Evolutionary conservation across 2,329 filamentous ascomycete species (phyloP), one percentile per base, ranked within the genome.

Genomic region (Fonsecaea erecta): DNA sequence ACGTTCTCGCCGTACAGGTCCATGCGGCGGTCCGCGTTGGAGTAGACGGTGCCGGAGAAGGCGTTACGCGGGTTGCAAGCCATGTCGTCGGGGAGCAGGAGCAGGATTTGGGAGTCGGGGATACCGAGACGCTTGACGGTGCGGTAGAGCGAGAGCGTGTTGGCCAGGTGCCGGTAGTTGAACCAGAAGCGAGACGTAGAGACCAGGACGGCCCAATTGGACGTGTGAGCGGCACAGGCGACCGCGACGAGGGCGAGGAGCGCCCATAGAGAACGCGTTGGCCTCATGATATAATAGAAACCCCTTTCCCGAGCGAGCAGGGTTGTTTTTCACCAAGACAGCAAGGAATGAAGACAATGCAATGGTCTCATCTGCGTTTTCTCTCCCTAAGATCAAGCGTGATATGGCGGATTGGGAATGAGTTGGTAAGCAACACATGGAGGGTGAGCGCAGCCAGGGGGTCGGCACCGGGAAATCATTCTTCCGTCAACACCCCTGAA

Each of bases 51-150:
- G 59, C 95, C 95, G 0, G 95, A 93, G 77, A 99, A 99, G 56
- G 93, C 93, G 77, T 99, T 99, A 74, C 95, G 92, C 34, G 95
- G 95, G 80, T 99, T 99, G 84, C 95, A 99, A 43, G 95, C 95
- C 92, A 99, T 98, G 81, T 99, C 95, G 78, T 99, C 95, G 24
- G 95, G 95, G n/a, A 99, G 87, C 93, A 99, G 98, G 71, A 99
- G 90, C 77, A 99, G 98, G 80, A 99, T 99, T 77, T 99, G 95
- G 58, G 92, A 97, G 79, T 99, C 95, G 37, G 95, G 95, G 66
- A 99, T 99, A 54, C 95, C 95, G 40, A 99, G 88, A 12, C 95
- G 91, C 82, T 99, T 99, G 69, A 99, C 95, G 63, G 95, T 99
- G 64, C 95, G 92, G 81, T 99, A 99, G 69, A 99, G 88, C 65